Evolutionary conservation across 768 basidiomycete genomes (phyloP).

Genomic region (Mycena leptocephala): DNA sequence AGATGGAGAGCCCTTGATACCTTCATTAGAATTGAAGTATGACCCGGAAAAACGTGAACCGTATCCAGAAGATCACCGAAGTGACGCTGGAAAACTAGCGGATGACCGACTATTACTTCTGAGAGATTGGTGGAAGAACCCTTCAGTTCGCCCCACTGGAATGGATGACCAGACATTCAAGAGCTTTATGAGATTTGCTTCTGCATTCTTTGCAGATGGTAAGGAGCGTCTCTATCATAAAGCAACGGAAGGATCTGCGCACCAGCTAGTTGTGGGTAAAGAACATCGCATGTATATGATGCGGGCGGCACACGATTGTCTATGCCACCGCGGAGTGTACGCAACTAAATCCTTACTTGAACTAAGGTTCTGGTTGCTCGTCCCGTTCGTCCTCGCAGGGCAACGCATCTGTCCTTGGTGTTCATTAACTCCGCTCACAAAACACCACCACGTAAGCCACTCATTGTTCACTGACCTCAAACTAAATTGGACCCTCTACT

Average conservation of each 20-base stretch:
- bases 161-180: too few relatives aligned
- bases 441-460: too few relatives aligned
- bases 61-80: slow-evolving; percentile 19
- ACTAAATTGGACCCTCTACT: too few relatives aligned
- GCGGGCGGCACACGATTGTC: slow-evolving; percentile 30
- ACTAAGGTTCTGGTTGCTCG: slow-evolving; percentile 43
- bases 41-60: slow-evolving; percentile 29
- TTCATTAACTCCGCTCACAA: too few relatives aligned
- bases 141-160: slow-evolving; percentile 34
- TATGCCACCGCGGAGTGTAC: slow-evolving; percentile 33
- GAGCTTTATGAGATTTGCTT: slow-evolving; percentile 44
- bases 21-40: slow-evolving; percentile 40
- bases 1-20: slow-evolving; percentile 40
- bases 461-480: too few relatives aligned
- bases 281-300: slow-evolving; percentile 21
- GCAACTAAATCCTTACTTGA: neutral
- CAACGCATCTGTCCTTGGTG: too few relatives aligned
- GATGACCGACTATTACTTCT: slow-evolving; percentile 28
- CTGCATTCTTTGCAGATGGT: slow-evolving; percentile 37
- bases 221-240: slow-evolving; percentile 39
- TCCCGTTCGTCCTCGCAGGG: too few relatives aligned
- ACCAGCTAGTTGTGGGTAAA: slow-evolving; percentile 11
- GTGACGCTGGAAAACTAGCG: slow-evolving; percentile 24
- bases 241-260: neutral
- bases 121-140: slow-evolving; percentile 41